Base-by-base conservation (phyloP, 2,329 filamentous ascomycete species). In the Chaetomiaceae sp. region DNA sequence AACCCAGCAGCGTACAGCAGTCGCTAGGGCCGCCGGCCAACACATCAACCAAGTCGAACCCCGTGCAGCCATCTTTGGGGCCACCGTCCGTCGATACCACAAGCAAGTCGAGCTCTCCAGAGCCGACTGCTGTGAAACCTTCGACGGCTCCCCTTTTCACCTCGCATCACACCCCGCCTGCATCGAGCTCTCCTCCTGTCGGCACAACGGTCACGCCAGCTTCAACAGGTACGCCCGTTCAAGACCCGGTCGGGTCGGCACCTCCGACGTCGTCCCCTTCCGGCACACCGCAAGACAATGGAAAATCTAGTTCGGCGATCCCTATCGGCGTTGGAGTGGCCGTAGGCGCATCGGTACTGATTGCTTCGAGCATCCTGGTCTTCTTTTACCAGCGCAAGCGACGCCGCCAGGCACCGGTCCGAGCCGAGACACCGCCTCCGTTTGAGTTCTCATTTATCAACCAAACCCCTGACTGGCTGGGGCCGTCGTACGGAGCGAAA, bases 301-400 rank as follows among this genome's bases (percentile, higher is more conserved):
- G 27, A 30, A 20, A 50, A 10, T 5, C 25, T 23, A 53, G 21
- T 39, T 21, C 20, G 3, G 25, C 37, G 13, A 43, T 55, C n/a
- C 52, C 54, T 0, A 53, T 61, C 16, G 53, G 43, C 14, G 42
- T 61, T 3, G 58, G 56, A 0, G 34, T 53, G 13, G 44, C 46
- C 9, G 38, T 59, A 6, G 56, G 53, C 23, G 16, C 37, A 2
- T 27, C 45, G 5, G 48, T 59, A 16, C 4, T 54, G 21, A 16
- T 59, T 12, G 48, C 51, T 3, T 35, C 35, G 9, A 41, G 46
- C 10, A 21, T 49, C n/a, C 13, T 59, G 10, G 27, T 41, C 21
- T 54, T 55, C 51, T 48, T 59, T 20, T 60, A 56, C 30, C 33
- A 55, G 12, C 55, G 55, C 3, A 58, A 53, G 47, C 45, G 52